phyloP scores from a whole-genome alignment of 768 basidiomycete species.

The Xerocomellus dryophilus region DNA sequence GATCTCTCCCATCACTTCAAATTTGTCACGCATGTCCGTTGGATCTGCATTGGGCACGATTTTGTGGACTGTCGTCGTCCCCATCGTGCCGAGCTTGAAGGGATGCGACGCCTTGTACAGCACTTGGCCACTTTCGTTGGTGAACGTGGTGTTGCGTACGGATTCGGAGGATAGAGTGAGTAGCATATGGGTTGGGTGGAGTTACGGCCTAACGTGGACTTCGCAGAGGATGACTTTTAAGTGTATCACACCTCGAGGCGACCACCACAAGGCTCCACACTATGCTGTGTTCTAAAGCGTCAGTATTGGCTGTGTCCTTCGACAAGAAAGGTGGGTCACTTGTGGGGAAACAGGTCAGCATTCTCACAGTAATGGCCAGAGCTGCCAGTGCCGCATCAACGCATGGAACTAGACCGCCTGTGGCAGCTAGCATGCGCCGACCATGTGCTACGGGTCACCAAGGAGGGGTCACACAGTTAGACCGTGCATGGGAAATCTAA shows the following conservation, averaged over 20 bases:
- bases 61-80: slow-evolving; percentile 23
- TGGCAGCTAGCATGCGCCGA: slow-evolving; percentile 60
- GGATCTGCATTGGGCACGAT: slow-evolving; percentile 15
- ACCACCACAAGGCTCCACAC: neutral
- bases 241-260: neutral
- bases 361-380: neutral
- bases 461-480: too few species aligned
- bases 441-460: too few species aligned
- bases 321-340: neutral
- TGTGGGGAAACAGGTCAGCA: neutral
- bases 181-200: slow-evolving; percentile 8
- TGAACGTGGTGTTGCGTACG: slow-evolving; percentile 20
- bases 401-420: too few species aligned
- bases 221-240: neutral
- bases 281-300: neutral
- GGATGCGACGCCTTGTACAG: slow-evolving; percentile 25
- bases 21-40: slow-evolving; percentile 25
- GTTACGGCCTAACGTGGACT: neutral
- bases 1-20: slow-evolving; percentile 33
- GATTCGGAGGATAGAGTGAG: slow-evolving; percentile 20
- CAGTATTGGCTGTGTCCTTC: neutral
- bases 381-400: too few species aligned
- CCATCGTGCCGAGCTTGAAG: neutral
- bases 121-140: slow-evolving; percentile 22
- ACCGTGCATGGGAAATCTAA: too few species aligned